Base-by-base conservation (phyloP, 2,329 filamentous ascomycete genomes). In the Trichoderma aggressivum region DNA sequence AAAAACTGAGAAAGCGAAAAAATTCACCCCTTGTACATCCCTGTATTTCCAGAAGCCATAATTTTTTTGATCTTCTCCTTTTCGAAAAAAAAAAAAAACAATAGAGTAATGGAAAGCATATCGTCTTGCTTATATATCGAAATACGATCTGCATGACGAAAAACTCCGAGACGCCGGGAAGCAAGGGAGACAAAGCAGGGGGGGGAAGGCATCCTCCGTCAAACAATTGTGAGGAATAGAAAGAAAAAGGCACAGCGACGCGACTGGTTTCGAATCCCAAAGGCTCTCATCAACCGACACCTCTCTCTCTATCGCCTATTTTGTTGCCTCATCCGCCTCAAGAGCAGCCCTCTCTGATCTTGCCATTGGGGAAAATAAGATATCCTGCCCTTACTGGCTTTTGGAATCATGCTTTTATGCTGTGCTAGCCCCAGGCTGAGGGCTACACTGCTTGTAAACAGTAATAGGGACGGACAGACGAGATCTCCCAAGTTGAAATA, bases 61-160 rank as follows among this genome's bases (percentile, higher is more conserved):
- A 28, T 21, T 66, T 36, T 66, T 65, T 66, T 58, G 3, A 18
- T 28, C 34, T 58, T 43, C 34, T 56, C 50, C 32, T 58, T 59
- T 59, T 30, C 28, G 16, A 34, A 50, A 43, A 28, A 53, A 50
- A 14, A 53, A 30, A 55, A 8, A 65, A 24, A 34, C 5, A 47
- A 12, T n/a, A n/a, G 7, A 43, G 36, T 21, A 65, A n/a, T 32
- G 5, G 3, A 30, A 16, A 56, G n/a, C 28, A 58, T 47, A 21
- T 14, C 47, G 28, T 58, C 34, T 66, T 66, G 50, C 50, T 58
- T 58, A 58, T 66, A 58, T 66, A 66, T 65, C 34, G 24, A 24
- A 56, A 30, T 28, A 10, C 50, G 63, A 39, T 26, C 18, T 32
- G 63, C 50, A 18, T 26, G 34, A 28, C 32, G 61, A n/a, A 53